A percentile compares a stretch with the other conserved stretches of the same genome.
These are phyloP conservation scores for Neofusicoccum kwambonambiense DNA, from an alignment of 2,329 filamentous ascomycete genomes.

Conservation along the genomic window DNA sequence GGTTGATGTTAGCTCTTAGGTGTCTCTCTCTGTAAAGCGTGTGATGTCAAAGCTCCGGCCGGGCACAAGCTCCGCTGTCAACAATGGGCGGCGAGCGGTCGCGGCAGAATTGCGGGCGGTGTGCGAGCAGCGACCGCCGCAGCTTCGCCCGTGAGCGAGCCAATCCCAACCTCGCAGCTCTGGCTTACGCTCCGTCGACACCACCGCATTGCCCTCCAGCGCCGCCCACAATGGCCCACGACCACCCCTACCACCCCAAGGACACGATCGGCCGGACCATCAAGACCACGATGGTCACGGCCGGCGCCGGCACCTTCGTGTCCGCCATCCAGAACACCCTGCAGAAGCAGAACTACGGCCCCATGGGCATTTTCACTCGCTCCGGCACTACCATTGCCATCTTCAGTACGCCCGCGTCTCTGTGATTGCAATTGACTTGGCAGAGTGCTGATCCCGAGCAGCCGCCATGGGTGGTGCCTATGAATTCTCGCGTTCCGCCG, in stretches of 20 bases:
- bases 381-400: conserved; percentile 71
- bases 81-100: not conserved
- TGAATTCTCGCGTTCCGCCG: conserved; percentile 71
- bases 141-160: not conserved
- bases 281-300: conserved; percentile 64
- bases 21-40: too few species aligned
- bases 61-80: not conserved
- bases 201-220: conserved; percentile 5
- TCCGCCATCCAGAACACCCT: conserved; percentile 86
- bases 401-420: conserved; percentile 53
- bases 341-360: conserved; percentile 76
- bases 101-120: conserved; percentile 9
- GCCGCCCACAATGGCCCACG: conserved; percentile 36
- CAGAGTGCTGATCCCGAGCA: conserved; percentile 37
- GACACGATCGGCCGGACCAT: conserved; percentile 70
- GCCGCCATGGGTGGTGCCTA: conserved; percentile 73
- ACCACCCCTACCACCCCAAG: conserved; percentile 62
- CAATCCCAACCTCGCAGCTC: conserved; percentile 8
- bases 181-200: conserved; percentile 6
- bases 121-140: not conserved
- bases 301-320: conserved; percentile 66
- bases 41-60: conserved; percentile 11
- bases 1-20: too few species aligned
- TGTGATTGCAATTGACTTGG: conserved; percentile 24
- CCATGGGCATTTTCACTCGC: conserved; percentile 75